Evolutionary conservation across 768 basidiomycete species (phyloP).

Genomic region (Roridomyces roridus): DNA sequence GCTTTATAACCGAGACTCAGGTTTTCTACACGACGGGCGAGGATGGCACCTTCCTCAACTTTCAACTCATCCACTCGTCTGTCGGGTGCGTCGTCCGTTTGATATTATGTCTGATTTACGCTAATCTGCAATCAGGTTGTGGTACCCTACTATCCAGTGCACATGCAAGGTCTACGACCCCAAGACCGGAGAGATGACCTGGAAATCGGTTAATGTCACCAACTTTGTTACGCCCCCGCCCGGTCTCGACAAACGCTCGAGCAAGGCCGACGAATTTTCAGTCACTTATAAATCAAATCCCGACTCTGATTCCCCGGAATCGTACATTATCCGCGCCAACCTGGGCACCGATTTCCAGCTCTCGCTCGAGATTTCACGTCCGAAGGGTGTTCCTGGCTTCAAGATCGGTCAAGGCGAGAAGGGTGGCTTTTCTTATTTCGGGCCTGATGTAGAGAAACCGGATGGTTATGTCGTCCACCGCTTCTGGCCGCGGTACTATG

Average conservation of each 20-base stretch:
- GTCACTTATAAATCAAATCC: constrained; percentile 67
- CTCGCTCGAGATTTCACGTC: constrained; percentile 73
- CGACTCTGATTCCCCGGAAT: constrained; percentile 69
- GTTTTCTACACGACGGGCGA: constrained; percentile 82
- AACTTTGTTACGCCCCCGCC: constrained; percentile 82
- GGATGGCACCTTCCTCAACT: constrained; percentile 81
- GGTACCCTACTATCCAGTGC: constrained; percentile 95
- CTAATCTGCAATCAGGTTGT: constrained; percentile 59
- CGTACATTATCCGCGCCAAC: constrained; percentile 81
- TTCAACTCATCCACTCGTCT: constrained; percentile 87
- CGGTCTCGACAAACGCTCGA: constrained; percentile 82
- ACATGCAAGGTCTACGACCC: constrained; percentile 89
- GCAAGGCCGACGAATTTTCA: constrained; percentile 85
- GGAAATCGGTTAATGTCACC: constrained; percentile 88
- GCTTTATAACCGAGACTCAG: constrained; percentile 93
- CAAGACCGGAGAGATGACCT: constrained; percentile 70
- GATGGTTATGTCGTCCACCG: constrained; percentile 90
- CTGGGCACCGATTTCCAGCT: constrained; percentile 82
- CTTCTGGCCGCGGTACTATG: constrained; percentile 81
- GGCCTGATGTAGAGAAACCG: constrained; percentile 65
- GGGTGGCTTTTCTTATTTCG: constrained; percentile 92
- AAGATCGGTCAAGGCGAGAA: constrained; percentile 89
- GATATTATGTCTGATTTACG: constrained; percentile 14
- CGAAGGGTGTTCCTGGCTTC: constrained; percentile 79
- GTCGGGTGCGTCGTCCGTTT: constrained; percentile 70